phyloP scores from a whole-genome alignment of 257 asterid species.

The Capsicum chinense region DNA sequence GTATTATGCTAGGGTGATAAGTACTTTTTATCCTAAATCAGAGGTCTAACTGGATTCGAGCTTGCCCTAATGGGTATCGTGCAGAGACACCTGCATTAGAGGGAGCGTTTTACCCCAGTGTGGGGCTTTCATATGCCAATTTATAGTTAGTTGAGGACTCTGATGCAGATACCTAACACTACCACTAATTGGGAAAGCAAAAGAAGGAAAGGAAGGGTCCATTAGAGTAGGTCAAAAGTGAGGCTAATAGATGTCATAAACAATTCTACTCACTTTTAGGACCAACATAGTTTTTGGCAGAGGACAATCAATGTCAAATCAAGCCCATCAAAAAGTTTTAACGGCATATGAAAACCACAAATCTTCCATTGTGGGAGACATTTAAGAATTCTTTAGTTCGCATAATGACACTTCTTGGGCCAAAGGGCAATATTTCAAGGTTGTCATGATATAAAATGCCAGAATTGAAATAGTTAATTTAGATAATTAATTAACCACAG shows the following conservation, averaged over 20 bases:
- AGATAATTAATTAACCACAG: not conserved
- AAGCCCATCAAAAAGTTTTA: conserved; percentile 33
- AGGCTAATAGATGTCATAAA: conserved; percentile 29
- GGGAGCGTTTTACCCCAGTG: too few species aligned
- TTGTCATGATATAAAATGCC: conserved; percentile 26
- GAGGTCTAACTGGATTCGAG: too few species aligned
- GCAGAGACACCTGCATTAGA: too few species aligned
- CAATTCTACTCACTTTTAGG: conserved; percentile 13
- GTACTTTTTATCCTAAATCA: too few species aligned
- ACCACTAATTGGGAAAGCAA: too few species aligned
- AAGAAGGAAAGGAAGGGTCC: conserved; percentile 26
- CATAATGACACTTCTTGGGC: not conserved
- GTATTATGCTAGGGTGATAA: too few species aligned
- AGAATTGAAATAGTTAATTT: conserved; percentile 25
- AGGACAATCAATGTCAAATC: conserved; percentile 25
- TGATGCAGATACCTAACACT: too few species aligned
- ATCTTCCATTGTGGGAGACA: conserved; percentile 17
- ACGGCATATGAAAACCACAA: conserved; percentile 41
- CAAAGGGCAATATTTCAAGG: conserved; percentile 21
- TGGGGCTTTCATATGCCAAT: too few species aligned
- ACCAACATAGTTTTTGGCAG: conserved; percentile 24
- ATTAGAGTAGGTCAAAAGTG: conserved; percentile 46
- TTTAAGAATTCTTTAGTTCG: conserved; percentile 17
- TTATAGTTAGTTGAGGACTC: too few species aligned
- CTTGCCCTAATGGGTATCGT: too few species aligned